phyloP scores from a whole-genome alignment of 768 basidiomycete species.

The Leucosporidium yakuticum region DNA sequence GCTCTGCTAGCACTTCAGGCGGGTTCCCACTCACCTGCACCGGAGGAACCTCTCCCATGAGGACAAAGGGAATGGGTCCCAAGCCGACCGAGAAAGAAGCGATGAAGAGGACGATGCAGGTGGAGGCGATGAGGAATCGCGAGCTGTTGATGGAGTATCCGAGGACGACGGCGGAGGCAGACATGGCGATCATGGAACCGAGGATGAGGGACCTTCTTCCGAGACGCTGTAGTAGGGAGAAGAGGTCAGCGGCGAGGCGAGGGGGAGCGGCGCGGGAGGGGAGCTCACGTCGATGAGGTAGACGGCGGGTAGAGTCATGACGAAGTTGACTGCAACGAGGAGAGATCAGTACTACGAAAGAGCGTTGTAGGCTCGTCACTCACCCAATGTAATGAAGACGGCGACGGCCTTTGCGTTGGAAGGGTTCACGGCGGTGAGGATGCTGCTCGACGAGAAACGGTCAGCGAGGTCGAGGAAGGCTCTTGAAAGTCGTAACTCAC shows the following conservation, averaged over 20 bases:
- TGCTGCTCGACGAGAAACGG: slow-evolving; percentile 44
- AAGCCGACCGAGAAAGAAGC: slow-evolving; percentile 69
- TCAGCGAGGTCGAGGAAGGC: neutral
- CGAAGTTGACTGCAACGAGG: slow-evolving; percentile 41
- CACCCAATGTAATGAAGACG: slow-evolving; percentile 28
- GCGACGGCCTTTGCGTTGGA: slow-evolving; percentile 23
- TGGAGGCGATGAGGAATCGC: slow-evolving; percentile 36
- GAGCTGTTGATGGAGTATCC: slow-evolving; percentile 41
- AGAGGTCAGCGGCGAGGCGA: neutral
- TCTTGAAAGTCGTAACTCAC: slow-evolving; percentile 16
- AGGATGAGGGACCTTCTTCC: slow-evolving; percentile 42
- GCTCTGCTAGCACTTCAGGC: neutral
- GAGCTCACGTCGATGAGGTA: slow-evolving; percentile 45
- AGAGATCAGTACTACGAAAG: neutral
- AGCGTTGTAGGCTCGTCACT: neutral
- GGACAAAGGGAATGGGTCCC: slow-evolving; percentile 86
- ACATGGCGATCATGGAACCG: slow-evolving; percentile 41
- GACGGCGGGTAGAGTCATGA: slow-evolving; percentile 47
- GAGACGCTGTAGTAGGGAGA: slow-evolving; percentile 33
- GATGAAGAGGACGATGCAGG: slow-evolving; percentile 41
- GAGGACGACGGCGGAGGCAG: slow-evolving; percentile 39
- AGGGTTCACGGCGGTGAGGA: slow-evolving; percentile 52
- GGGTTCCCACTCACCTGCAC: slow-evolving; percentile 53
- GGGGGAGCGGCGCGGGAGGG: neutral
- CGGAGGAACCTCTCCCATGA: slow-evolving; percentile 84